Percentiles rank a stretch among this genome's conserved stretches.
phyloP scores from a whole-genome alignment of 768 basidiomycete species.

The Candolleomyces aberdarensis region DNA sequence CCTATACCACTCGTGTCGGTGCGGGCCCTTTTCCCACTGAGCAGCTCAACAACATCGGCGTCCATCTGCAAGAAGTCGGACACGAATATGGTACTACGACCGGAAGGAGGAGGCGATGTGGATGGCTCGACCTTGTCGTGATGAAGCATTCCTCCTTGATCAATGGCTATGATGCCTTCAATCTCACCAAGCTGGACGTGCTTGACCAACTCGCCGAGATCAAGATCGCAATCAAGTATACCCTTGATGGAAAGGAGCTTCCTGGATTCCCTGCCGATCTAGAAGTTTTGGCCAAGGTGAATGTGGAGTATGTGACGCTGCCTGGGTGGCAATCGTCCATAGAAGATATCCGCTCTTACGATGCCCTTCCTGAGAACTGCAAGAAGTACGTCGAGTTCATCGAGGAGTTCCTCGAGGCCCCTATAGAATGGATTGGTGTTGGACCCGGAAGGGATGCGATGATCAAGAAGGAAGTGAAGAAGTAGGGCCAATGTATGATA shows the following conservation, averaged over 20 bases:
- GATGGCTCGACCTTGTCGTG: slow-evolving; percentile 97
- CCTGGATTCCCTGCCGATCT: slow-evolving; percentile 90
- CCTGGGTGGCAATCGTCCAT: slow-evolving; percentile 91
- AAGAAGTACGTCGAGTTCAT: slow-evolving; percentile 85
- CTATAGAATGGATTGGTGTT: slow-evolving; percentile 90
- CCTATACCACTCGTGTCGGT: slow-evolving; percentile 98
- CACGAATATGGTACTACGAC: slow-evolving; percentile 91
- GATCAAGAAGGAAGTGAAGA: slow-evolving; percentile 29
- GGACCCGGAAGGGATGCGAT: slow-evolving; percentile 86
- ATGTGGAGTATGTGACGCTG: slow-evolving; percentile 85
- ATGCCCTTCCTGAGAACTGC: slow-evolving; percentile 80
- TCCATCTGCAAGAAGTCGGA: slow-evolving; percentile 91
- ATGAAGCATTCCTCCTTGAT: slow-evolving; percentile 89
- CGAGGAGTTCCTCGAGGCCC: slow-evolving; percentile 67
- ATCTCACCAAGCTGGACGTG: slow-evolving; percentile 95
- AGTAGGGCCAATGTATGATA: not conserved
- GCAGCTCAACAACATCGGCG: slow-evolving; percentile 81
- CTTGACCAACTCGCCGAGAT: slow-evolving; percentile 84
- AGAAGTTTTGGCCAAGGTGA: slow-evolving; percentile 70
- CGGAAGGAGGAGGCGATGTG: slow-evolving; percentile 88
- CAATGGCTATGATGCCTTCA: slow-evolving; percentile 93
- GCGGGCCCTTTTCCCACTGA: slow-evolving; percentile 98
- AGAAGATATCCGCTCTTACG: slow-evolving; percentile 55
- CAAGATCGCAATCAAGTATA: slow-evolving; percentile 83
- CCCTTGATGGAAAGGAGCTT: slow-evolving; percentile 73